These are phyloP conservation scores for Yarrowia sp. DNA, from an alignment of 805 yeast genomes.

Conservation along the genomic window DNA sequence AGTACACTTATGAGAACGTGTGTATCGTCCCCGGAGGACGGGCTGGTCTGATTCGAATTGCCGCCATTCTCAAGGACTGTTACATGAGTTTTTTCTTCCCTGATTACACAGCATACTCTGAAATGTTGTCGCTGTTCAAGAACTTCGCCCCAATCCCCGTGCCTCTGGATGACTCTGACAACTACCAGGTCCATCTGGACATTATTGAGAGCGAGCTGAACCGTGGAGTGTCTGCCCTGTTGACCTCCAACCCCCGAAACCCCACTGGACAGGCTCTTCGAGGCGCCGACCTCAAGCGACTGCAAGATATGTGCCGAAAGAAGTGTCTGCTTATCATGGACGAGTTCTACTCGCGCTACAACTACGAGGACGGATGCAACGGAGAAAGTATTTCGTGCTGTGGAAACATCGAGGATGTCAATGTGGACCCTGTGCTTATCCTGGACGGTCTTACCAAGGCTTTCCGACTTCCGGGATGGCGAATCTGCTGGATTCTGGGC, in stretches of 20 bases:
- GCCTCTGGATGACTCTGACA: constrained; percentile 55
- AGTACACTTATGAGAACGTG: constrained; percentile 56
- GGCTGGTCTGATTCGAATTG: constrained; percentile 60
- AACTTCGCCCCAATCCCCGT: constrained; percentile 57
- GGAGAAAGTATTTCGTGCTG: constrained; percentile 54
- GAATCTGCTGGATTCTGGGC: constrained; percentile 61
- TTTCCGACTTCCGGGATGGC: constrained; percentile 62
- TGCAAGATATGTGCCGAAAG: constrained; percentile 51
- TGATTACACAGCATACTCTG: constrained; percentile 63
- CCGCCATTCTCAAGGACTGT: constrained; percentile 57
- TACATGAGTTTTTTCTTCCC: constrained; percentile 59
- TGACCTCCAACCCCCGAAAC: constrained; percentile 59
- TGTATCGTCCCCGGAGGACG: constrained; percentile 65
- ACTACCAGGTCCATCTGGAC: constrained; percentile 53
- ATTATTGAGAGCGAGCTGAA: constrained; percentile 50
- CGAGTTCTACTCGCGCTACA: constrained; percentile 58
- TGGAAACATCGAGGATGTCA: constrained; percentile 51
- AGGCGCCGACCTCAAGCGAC: constrained; percentile 45
- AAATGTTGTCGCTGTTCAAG: constrained; percentile 59
- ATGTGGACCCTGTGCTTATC: constrained; percentile 56
- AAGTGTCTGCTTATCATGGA: constrained; percentile 59
- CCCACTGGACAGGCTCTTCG: constrained; percentile 58
- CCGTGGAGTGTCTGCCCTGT: constrained; percentile 53
- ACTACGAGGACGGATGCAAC: constrained; percentile 50
- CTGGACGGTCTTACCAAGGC: constrained; percentile 60